Conservation (phyloP, 2,329 filamentous ascomycete species). For the Herpotrichia juniperi region DNA sequence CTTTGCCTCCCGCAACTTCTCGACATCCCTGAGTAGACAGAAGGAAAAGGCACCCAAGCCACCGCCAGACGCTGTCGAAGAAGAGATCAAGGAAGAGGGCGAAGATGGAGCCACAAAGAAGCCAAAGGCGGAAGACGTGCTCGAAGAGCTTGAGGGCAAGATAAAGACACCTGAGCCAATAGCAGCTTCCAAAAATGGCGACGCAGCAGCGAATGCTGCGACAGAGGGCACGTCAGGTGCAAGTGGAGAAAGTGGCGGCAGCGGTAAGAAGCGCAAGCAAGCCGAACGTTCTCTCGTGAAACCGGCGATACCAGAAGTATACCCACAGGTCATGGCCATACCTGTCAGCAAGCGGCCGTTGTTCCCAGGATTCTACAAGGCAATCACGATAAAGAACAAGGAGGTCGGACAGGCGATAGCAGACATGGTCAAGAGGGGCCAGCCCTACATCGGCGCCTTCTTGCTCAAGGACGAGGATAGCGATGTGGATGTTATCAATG, state of each 20-base stretch:
- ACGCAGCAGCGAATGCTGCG: constrained; percentile 66
- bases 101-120: constrained; percentile 51
- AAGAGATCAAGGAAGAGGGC: constrained; percentile 45
- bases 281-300: constrained; percentile 82
- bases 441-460: constrained; percentile 97
- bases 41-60: constrained; percentile 63
- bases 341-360: constrained; percentile 92
- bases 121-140: constrained; percentile 50
- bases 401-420: constrained; percentile 91
- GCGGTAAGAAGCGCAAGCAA: constrained; percentile 74
- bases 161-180: constrained; percentile 57
- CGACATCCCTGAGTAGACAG: constrained; percentile 52
- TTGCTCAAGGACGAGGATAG: constrained; percentile 95
- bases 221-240: constrained; percentile 52
- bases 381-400: constrained; percentile 92
- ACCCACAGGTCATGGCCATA: constrained; percentile 96
- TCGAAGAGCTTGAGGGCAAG: constrained; percentile 49
- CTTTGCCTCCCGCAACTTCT: constrained; percentile 44
- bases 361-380: constrained; percentile 98
- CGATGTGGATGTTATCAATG: constrained; percentile 92
- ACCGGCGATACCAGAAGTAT: constrained; percentile 88
- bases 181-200: constrained; percentile 57
- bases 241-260: constrained; percentile 59
- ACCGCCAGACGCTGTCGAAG: constrained; percentile 54
- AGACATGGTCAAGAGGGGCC: constrained; percentile 95